These are phyloP conservation scores for Cudoniella acicularis DNA, from an alignment of 495 filamentous ascomycete genomes.

Conservation along the genomic window DNA sequence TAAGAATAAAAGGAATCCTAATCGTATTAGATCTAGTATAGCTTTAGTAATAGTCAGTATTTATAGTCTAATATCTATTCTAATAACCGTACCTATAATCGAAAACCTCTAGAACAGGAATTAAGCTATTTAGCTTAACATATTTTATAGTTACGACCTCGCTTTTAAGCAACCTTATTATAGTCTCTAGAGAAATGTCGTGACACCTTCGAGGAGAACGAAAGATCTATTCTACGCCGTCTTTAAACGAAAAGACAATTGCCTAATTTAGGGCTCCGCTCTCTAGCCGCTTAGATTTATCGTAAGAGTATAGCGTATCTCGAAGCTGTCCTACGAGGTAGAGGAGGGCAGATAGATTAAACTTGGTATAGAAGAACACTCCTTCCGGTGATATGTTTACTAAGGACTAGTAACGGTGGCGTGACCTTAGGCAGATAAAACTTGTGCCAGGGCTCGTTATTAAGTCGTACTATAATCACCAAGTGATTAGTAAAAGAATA, in stretches of 20 bases:
- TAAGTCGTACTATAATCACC: too few species aligned
- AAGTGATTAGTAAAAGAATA: too few species aligned
- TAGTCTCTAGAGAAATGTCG: background rate
- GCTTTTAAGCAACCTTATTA: constrained; percentile 13
- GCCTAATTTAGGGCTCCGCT: constrained; percentile 14
- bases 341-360: constrained; percentile 11
- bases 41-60: constrained; percentile 2
- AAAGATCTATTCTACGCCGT: constrained; percentile 18
- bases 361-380: constrained; percentile 3
- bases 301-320: constrained; percentile 16
- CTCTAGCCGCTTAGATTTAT: constrained; percentile 8
- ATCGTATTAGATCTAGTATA: constrained; percentile 11
- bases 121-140: constrained; percentile 9
- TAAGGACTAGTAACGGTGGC: too few species aligned
- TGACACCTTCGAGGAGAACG: constrained; percentile 11
- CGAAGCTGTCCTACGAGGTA: constrained; percentile 15
- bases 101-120: constrained; percentile 10
- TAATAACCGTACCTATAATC: constrained; percentile 8
- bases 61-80: background rate
- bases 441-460: too few species aligned
- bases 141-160: constrained; percentile 13
- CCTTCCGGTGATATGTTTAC: background rate
- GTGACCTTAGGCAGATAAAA: too few species aligned
- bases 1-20: constrained; percentile 22
- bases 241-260: constrained; percentile 15